Base-by-base conservation (phyloP, 1,284 basidiomycete species). In the Ustilago nuda region DNA sequence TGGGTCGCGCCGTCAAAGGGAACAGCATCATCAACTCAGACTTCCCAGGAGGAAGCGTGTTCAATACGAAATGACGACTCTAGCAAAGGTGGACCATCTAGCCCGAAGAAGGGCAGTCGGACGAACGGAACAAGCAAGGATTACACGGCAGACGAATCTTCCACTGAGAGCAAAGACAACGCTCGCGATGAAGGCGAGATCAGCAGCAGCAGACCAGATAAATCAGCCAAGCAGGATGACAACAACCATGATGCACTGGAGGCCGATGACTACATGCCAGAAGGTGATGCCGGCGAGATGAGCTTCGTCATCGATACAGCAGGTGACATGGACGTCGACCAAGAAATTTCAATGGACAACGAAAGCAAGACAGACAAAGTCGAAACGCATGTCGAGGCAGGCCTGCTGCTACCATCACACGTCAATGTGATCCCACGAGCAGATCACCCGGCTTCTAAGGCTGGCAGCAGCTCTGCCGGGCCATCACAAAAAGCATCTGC, bases 311-410 rank as follows among this genome's bases (percentile, higher is more conserved):
- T 76, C 43, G 73, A 76, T 17, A 76, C 73, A 2, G 65, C 64
- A 4, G 73, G 73, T 39, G 68, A 76, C 35, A 71, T 76, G 73
- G 68, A 67, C 30, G 68, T 71, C 8, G 73, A 76, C 37, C 73
- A 61, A 12, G 68, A 71, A 30, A 57, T 71, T 17, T 68, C 73
- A 1, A 27, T 71, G 45, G 61, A 66, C 9, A 61, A 61, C 17
- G 58, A 67, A 27, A 45, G 61, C n/a, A 64, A 60, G n/a, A 50
- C 57, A 32, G 73, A 71, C 5, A 13, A 27, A 3, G 35, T 41
- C 33, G 64, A 71, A 2, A 67, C 61, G 19, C 73, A 76, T 35
- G 41, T 68, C 30, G 68, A 76, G 46, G 56, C 56, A 2, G 73
- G 73, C 9, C 59, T 76, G 2, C 65, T 76, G n/a, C 64, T 76